These are phyloP conservation scores for Fraxinus velutina DNA, from an alignment of 305 asterid species.

Conservation along the genomic window DNA sequence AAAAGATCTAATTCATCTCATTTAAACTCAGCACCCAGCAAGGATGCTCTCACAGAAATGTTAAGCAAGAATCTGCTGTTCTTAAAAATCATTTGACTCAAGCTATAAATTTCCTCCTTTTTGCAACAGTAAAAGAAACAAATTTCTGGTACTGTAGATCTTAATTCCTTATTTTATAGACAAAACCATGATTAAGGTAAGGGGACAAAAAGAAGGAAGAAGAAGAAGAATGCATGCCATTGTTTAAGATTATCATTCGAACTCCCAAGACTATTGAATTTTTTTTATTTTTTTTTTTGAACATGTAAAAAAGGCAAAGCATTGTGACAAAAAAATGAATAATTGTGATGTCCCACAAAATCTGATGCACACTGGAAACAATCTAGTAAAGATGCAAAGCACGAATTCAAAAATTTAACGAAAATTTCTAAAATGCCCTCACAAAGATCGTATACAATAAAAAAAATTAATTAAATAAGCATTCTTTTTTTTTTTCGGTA, in stretches of 20 bases:
- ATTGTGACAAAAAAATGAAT: conserved; percentile 41
- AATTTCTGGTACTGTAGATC: not conserved
- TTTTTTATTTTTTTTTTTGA: not conserved
- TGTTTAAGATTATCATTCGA: not conserved
- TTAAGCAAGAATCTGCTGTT: not conserved
- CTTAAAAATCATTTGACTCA: not conserved
- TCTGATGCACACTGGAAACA: conserved; percentile 44
- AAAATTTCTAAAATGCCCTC: conserved; percentile 39
- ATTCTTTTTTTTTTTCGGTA: not conserved
- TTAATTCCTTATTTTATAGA: not conserved
- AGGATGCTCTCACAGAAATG: not conserved
- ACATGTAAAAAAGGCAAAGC: conserved; percentile 7
- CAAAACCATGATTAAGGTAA: not conserved
- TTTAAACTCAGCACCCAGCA: not conserved
- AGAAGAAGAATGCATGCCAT: not conserved
- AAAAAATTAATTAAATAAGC: not conserved
- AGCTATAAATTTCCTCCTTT: not conserved
- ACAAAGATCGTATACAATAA: conserved; percentile 13
- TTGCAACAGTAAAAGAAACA: not conserved
- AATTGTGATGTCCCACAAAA: conserved; percentile 51
- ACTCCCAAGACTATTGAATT: not conserved
- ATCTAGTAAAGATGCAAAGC: conserved; percentile 51
- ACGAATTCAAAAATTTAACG: conserved; percentile 30
- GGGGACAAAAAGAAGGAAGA: not conserved
- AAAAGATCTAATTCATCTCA: not conserved